Evolutionary conservation across 2,329 filamentous ascomycete genomes (phyloP).

Genomic region (Tolypocladium tundrense): DNA sequence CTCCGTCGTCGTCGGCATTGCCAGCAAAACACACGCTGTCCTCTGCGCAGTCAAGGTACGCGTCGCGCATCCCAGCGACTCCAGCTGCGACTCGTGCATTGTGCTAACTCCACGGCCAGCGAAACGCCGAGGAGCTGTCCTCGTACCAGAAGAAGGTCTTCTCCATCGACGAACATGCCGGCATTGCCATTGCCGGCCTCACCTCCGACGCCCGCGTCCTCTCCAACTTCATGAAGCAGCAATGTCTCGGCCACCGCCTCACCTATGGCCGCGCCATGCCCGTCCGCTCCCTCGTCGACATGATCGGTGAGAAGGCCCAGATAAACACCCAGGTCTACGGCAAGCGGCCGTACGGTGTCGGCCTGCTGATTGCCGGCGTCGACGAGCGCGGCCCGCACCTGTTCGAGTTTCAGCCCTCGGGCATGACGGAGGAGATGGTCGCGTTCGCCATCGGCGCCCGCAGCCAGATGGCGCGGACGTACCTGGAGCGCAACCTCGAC

Average conservation of each 20-base stretch:
- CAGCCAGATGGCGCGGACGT: conserved; percentile 95
- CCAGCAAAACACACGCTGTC: conserved; percentile 96
- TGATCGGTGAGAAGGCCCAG: conserved; percentile 94
- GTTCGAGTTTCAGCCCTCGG: conserved; percentile 95
- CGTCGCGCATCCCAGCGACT: conserved; percentile 4
- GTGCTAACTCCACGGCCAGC: conserved; percentile 37
- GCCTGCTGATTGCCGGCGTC: conserved; percentile 83
- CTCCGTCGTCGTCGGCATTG: conserved; percentile 92
- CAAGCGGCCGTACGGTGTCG: conserved; percentile 91
- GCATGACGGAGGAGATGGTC: conserved; percentile 94
- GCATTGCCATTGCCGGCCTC: conserved; percentile 90
- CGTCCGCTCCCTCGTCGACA: conserved; percentile 75
- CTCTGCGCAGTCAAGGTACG: conserved; percentile 90
- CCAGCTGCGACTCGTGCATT: not conserved
- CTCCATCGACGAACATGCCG: conserved; percentile 88
- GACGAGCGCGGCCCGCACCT: conserved; percentile 91
- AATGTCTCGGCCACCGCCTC: conserved; percentile 89
- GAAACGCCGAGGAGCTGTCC: conserved; percentile 97
- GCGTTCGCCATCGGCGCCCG: conserved; percentile 93
- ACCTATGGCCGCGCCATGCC: conserved; percentile 93
- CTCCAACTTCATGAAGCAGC: conserved; percentile 99
- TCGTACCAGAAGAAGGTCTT: conserved; percentile 99
- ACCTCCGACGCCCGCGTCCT: conserved; percentile 97
- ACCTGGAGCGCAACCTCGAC: conserved; percentile 86
- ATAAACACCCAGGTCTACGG: conserved; percentile 97